These are phyloP conservation scores for Diaporthe destruens DNA, from an alignment of 2,329 filamentous ascomycete species.

Conservation along the genomic window DNA sequence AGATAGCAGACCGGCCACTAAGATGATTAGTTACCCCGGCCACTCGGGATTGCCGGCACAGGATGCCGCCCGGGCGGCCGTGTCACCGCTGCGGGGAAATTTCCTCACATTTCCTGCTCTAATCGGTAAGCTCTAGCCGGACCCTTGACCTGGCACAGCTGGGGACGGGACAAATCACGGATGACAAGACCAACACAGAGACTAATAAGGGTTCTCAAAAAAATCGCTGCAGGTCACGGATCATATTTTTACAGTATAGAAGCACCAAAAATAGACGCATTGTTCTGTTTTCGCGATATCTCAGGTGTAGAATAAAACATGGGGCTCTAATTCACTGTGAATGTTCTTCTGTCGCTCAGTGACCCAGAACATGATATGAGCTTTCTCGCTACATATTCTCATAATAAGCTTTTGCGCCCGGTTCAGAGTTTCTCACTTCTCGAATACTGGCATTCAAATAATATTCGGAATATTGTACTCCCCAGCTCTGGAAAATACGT, in stretches of 20 bases:
- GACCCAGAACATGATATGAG: too few species aligned
- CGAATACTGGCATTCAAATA: too few species aligned
- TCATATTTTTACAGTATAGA: not conserved
- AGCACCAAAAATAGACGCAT: not conserved
- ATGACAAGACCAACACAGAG: not conserved
- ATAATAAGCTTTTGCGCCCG: not conserved
- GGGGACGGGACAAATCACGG: not conserved
- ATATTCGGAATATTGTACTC: too few species aligned
- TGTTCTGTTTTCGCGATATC: not conserved
- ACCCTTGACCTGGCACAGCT: not conserved
- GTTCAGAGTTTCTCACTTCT: not conserved
- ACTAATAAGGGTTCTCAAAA: too few species aligned
- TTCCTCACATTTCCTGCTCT: conserved; percentile 16
- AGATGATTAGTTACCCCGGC: conserved; percentile 16
- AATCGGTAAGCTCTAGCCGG: not conserved
- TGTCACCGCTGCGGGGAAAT: conserved; percentile 19
- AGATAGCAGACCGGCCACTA: not conserved
- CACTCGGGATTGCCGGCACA: conserved; percentile 20
- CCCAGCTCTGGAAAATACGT: too few species aligned
- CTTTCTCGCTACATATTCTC: too few species aligned
- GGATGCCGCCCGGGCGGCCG: conserved; percentile 5
- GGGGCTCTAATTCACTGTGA: too few species aligned
- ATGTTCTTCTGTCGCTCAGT: too few species aligned
- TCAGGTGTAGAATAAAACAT: too few species aligned
- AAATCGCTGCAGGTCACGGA: not conserved